Evolutionary conservation across 441 rosid species (phyloP).

Genomic region (Populus hybrid): DNA sequence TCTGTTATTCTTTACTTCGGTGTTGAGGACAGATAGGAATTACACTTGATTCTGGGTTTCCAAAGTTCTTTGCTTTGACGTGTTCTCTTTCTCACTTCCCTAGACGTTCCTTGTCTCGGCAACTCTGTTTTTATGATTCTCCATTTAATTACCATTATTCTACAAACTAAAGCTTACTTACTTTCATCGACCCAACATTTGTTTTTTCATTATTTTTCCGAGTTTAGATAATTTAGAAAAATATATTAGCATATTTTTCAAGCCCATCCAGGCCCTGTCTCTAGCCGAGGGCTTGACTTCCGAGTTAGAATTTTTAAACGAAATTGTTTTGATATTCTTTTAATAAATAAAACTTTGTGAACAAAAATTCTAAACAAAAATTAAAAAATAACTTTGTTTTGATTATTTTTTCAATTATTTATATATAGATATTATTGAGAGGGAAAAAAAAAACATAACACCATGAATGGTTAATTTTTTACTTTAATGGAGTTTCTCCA

Average conservation of each 20-base stretch:
- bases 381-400: too few species aligned
- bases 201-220: neutral
- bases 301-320: too few species aligned
- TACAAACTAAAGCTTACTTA: constrained; percentile 12
- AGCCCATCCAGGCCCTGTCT: too few species aligned
- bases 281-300: too few species aligned
- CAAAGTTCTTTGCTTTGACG: constrained; percentile 45
- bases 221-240: too few species aligned
- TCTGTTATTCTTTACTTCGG: constrained; percentile 50
- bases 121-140: constrained; percentile 10
- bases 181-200: constrained; percentile 12
- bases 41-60: constrained; percentile 45
- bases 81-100: constrained; percentile 59
- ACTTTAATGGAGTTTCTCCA: neutral
- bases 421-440: too few species aligned
- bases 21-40: constrained; percentile 42
- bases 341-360: neutral
- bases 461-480: neutral
- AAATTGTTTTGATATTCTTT: too few species aligned
- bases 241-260: too few species aligned
- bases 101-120: constrained; percentile 51
- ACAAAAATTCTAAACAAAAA: too few species aligned
- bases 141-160: neutral
- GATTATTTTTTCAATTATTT: too few species aligned
- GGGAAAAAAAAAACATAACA: neutral